These are phyloP conservation scores for Betula pendula DNA, from an alignment of 306 rosid species.

Conservation along the genomic window DNA sequence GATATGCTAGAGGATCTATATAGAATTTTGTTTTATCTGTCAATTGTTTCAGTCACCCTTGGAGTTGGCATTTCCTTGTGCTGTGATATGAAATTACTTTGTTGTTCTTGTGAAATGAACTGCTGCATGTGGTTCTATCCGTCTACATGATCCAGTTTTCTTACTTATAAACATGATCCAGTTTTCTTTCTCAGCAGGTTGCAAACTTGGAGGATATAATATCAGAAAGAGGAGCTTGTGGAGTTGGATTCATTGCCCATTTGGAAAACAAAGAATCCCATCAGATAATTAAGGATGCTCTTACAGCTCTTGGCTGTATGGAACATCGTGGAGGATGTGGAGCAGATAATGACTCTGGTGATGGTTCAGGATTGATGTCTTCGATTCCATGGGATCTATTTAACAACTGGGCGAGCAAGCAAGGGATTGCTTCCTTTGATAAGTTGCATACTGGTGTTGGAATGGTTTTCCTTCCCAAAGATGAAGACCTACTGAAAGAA, in stretches of 20 bases:
- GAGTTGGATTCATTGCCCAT: constrained; percentile 97
- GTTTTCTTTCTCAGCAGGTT: constrained; percentile 58
- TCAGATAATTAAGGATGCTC: constrained; percentile 79
- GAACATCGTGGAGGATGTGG: constrained; percentile 99
- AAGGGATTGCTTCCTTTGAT: constrained; percentile 87
- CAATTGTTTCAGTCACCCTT: constrained; percentile 8
- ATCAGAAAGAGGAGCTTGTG: constrained; percentile 97
- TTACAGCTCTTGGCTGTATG: constrained; percentile 92
- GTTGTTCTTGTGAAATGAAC: constrained; percentile 33
- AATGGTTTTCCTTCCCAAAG: constrained; percentile 90
- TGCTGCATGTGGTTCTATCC: constrained; percentile 12
- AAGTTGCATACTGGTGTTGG: constrained; percentile 95
- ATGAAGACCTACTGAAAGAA: constrained; percentile 56
- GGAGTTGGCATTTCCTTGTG: constrained; percentile 22
- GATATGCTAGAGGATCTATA: not conserved
- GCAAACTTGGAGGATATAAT: constrained; percentile 81
- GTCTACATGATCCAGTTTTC: constrained; percentile 16
- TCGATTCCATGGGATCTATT: constrained; percentile 91
- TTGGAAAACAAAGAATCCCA: constrained; percentile 82
- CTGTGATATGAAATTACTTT: constrained; percentile 16
- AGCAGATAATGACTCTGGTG: constrained; percentile 98
- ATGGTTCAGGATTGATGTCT: constrained; percentile 95
- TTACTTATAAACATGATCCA: too few relatives aligned
- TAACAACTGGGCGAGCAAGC: constrained; percentile 74
- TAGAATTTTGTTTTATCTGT: not conserved